Percentiles rank a stretch among this genome's conserved stretches.
These are phyloP conservation scores for Neurospora sp. DNA, from an alignment of 495 filamentous ascomycete species.

Conservation along the genomic window DNA sequence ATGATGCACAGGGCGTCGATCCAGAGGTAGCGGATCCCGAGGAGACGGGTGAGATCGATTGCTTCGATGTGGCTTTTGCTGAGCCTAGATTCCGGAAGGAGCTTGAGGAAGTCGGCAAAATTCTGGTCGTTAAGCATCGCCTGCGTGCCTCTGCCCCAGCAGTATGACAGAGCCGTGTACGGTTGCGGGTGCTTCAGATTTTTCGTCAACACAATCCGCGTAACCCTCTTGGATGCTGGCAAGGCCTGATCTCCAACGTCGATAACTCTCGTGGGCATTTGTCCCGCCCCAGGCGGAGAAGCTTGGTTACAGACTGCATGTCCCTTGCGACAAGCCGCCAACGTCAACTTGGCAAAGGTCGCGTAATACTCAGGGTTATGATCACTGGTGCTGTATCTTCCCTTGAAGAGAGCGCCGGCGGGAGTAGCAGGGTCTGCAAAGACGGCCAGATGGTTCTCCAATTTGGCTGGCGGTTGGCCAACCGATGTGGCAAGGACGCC, in stretches of 20 bases:
- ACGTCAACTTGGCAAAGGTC: rapidly evolving
- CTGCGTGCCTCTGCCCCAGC: not conserved
- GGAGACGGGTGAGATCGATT: not conserved
- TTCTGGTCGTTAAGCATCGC: not conserved
- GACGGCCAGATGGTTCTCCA: not conserved
- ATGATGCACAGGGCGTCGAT: not conserved
- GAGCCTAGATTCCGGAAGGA: not conserved
- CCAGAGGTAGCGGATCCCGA: not conserved
- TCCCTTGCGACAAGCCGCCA: not conserved
- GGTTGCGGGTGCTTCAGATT: not conserved
- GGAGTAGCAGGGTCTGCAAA: not conserved
- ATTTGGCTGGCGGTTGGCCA: not conserved
- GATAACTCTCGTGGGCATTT: constrained; percentile 2
- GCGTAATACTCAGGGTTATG: not conserved
- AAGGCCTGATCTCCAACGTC: not conserved
- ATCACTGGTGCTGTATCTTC: not conserved
- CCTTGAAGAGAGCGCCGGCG: not conserved
- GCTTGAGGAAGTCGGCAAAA: not conserved
- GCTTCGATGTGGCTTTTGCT: not conserved
- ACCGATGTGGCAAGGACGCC: not conserved
- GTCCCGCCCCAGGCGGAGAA: not conserved
- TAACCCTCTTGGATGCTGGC: not conserved
- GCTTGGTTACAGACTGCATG: not conserved
- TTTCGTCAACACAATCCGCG: not conserved
- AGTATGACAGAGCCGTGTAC: constrained; percentile 4